Evolutionary conservation across 2,329 filamentous ascomycete genomes (phyloP), one percentile per base, ranked within the genome.

Genomic region (Diplodia scrobiculata): DNA sequence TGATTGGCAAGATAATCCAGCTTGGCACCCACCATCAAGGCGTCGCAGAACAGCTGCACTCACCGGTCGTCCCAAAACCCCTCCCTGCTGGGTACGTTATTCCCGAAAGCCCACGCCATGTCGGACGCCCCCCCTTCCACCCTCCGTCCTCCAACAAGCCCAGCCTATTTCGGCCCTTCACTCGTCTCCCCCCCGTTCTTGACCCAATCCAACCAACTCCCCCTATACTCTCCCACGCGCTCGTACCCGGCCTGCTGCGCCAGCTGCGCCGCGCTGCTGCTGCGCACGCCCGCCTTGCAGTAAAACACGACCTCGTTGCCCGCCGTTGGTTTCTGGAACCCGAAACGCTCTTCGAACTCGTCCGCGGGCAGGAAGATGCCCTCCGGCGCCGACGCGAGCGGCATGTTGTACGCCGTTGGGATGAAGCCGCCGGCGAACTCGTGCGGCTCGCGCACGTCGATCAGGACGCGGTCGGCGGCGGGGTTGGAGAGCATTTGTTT

Each of bases 251-350:
- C 89, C 74, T 90, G 84, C 71, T 83, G 82, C 34, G 95, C 95
- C 76, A 97, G 78, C 69, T 85, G 83, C 6, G 92, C 92, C 6
- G 93, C 93, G 0, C 90, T 86, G 53, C 84, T 82, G 71, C 91
- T 92, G 74, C 95, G 84, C 69, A 98, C 91, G 1, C 95, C 95
- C 0, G 93, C 89, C 80, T 92, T 96, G 80, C 95, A 99, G 78
- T 97, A 98, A 73, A 98, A 95, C 3, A 98, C 84, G 14, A 97
- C 72, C 67, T 81, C 77, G 58, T 76, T 72, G 52, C 86, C 82
- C 67, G 80, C 81, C 2, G 73, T 72, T 0, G 89, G 93, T 68
- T 91, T 90, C 67, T 83, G 79, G 73, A 90, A 96, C 3, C 92
- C 93, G 77, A 92, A 93, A 17, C 89, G 81, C 68, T 92, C 91